Evolutionary conservation across 2,329 filamentous ascomycete species (phyloP), one percentile per base, ranked within the genome.

Genomic region (Tympanopsis confertula): DNA sequence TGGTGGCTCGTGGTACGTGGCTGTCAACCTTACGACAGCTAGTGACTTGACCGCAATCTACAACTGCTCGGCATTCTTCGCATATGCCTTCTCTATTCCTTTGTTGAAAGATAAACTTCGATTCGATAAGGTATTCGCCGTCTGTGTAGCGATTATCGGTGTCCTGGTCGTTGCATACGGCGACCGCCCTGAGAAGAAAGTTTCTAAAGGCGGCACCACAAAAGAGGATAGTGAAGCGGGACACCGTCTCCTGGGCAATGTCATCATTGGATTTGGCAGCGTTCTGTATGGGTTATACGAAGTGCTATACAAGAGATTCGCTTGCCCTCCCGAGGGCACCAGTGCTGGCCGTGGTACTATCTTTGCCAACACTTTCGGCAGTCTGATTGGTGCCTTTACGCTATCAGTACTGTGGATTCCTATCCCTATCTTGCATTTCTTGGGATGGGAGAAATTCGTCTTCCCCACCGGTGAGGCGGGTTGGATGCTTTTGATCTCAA

Each of bases 31-130:
- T 67, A 98, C 91, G 1, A 94, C 85, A 3, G 83, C 91, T 3
- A 87, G 83, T 46, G 91, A 98, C 58, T 63, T 98, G 49, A 98
- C 91, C 1, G 91, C 91, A 38, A 98, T 98, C 50, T 98, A 98
- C 71, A 98, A 98, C 63, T 98, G 91, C 68, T 94, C 86, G 38
- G 89, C 91, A 41, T 98, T 98, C 62, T 98, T 98, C 57, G 91
- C 91, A 36, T 98, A 98, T 55, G 89, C 86, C 12, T 98, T 98
- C 55, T 93, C 85, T 35, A 87, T 98, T 33, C 87, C 88, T 1
- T 62, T 98, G 14, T 68, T 98, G 2, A 78, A 84, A 40, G 91
- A 98, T 58, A 86, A 82, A 46, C 62, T 95, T 12, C 78, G 86
- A 17, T 62, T 81, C 26, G 86, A 86, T 61, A 98, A 98, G 65